Evolutionary conservation across 139 green algal species (phyloP).

Genomic region (Picocystis salinarum): DNA sequence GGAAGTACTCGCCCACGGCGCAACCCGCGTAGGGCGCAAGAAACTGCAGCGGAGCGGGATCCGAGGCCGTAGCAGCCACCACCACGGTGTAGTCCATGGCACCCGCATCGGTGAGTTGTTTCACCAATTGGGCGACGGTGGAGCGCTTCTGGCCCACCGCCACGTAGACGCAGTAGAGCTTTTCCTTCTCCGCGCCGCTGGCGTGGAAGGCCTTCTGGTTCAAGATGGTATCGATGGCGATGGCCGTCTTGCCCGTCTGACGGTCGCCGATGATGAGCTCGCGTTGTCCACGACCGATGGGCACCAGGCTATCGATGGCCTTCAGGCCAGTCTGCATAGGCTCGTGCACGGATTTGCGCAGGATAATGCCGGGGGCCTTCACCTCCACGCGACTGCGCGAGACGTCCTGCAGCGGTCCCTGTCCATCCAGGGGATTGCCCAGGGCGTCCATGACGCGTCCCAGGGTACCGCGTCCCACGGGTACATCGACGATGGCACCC

Average conservation of each 20-base stretch:
- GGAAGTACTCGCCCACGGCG: constrained; percentile 53
- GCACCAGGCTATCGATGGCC: constrained; percentile 57
- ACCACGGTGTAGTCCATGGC: constrained; percentile 61
- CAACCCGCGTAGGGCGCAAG: constrained; percentile 75
- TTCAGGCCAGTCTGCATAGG: constrained; percentile 58
- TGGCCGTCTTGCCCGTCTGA: constrained; percentile 78
- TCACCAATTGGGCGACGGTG: constrained; percentile 63
- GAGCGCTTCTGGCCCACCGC: constrained; percentile 71
- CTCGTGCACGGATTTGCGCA: constrained; percentile 43
- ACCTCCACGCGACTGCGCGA: constrained; percentile 42
- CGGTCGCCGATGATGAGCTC: constrained; percentile 83
- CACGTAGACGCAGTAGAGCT: constrained; percentile 80
- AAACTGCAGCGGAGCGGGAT: constrained; percentile 75
- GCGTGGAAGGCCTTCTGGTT: constrained; percentile 32
- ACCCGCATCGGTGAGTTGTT: constrained; percentile 33
- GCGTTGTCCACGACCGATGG: constrained; percentile 71
- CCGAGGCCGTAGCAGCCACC: constrained; percentile 66
- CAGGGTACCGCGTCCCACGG: constrained; percentile 55
- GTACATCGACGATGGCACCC: constrained; percentile 74
- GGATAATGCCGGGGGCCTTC: constrained; percentile 61
- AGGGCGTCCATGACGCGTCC: constrained; percentile 70
- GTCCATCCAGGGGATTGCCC: constrained; percentile 68
- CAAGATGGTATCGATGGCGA: constrained; percentile 69
- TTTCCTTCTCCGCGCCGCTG: constrained; percentile 18
- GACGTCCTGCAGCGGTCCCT: constrained; percentile 47